Evolutionary conservation across 2,329 filamentous ascomycete genomes (phyloP), one percentile per base, ranked within the genome.

Genomic region (Westerdykella aurantiaca): DNA sequence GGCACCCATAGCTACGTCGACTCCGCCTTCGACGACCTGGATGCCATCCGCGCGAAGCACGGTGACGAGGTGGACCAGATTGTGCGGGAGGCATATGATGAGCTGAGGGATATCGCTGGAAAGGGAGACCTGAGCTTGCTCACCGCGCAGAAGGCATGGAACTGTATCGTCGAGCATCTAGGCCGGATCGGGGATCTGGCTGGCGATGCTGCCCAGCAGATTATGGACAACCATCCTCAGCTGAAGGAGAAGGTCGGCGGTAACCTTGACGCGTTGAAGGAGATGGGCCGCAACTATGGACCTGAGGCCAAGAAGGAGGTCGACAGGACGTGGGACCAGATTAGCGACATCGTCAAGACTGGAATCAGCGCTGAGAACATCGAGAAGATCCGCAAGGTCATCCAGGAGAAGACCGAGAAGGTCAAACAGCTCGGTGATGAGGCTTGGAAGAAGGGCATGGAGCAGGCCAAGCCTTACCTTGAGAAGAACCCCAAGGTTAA

Each of bases 401-500:
- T 88, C 1, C 74, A 88, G 47, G 83, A 89, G 40, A 88, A 86
- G 76, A 72, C 76, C 2, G 69, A 86, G 59, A 73, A 85, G 63
- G 58, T 88, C 25, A 75, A 79, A 67, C 77, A 83, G 65, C 67
- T 87, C 2, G 83, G 83, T 17, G 83, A 88, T 34, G 75, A 88
- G 65, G 80, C 81, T 0, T 89, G 82, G 82, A 73, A 81, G 51
- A 84, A 86, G 70, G 83, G 79, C 0, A 60, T 86, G 38, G 81
- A 88, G 67, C 73, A 86, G 66, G 81, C 80, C 31, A 81, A 85
- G 71, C 83, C 85, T 0, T 78, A 81, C 46, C 74, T 89, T 1
- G 84, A 88, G 53, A 88, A 88, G 74, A 86, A 80, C 66, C 83
- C 85, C n/a, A 73, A 86, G 69, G 69, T 86, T 46, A 88, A 87